These are phyloP conservation scores for Mycena citricolor DNA, from an alignment of 1,284 basidiomycete species.

Conservation along the genomic window DNA sequence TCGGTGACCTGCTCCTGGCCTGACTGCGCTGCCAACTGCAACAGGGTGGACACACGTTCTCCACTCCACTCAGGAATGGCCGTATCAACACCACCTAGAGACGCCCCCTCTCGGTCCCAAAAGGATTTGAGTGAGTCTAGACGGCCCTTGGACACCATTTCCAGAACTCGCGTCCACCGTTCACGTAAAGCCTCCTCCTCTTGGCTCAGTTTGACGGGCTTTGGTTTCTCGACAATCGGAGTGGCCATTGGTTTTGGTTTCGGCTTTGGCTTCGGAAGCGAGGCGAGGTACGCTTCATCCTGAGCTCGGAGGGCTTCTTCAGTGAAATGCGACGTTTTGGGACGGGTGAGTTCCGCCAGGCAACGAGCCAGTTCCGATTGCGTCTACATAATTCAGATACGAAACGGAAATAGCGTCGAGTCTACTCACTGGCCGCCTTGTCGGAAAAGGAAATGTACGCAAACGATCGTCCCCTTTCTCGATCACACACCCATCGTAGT, in stretches of 20 bases:
- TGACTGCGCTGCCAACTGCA: slow-evolving; percentile 75
- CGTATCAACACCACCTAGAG: slow-evolving; percentile 59
- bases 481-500: slow-evolving; percentile 66
- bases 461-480: slow-evolving; percentile 71
- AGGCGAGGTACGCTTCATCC: slow-evolving; percentile 85
- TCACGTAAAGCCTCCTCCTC: slow-evolving; percentile 78
- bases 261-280: slow-evolving; percentile 75
- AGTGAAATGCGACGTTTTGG: slow-evolving; percentile 85
- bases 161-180: slow-evolving; percentile 77
- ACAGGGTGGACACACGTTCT: slow-evolving; percentile 61
- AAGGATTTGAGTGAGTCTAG: slow-evolving; percentile 81
- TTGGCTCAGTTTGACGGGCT: slow-evolving; percentile 62
- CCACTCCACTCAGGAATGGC: slow-evolving; percentile 68
- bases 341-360: slow-evolving; percentile 82
- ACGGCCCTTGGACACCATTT: slow-evolving; percentile 87
- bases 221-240: slow-evolving; percentile 44
- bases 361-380: slow-evolving; percentile 89
- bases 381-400: slow-evolving; percentile 51
- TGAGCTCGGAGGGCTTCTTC: slow-evolving; percentile 82
- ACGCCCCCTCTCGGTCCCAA: slow-evolving; percentile 72
- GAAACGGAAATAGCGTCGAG: background rate
- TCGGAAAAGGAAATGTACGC: slow-evolving; percentile 91
- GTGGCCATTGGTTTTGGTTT: slow-evolving; percentile 37
- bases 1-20: slow-evolving; percentile 77
- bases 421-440: slow-evolving; percentile 78